These are phyloP conservation scores for Podospora anserina DNA, from an alignment of 495 filamentous ascomycete species.

Conservation along the genomic window DNA sequence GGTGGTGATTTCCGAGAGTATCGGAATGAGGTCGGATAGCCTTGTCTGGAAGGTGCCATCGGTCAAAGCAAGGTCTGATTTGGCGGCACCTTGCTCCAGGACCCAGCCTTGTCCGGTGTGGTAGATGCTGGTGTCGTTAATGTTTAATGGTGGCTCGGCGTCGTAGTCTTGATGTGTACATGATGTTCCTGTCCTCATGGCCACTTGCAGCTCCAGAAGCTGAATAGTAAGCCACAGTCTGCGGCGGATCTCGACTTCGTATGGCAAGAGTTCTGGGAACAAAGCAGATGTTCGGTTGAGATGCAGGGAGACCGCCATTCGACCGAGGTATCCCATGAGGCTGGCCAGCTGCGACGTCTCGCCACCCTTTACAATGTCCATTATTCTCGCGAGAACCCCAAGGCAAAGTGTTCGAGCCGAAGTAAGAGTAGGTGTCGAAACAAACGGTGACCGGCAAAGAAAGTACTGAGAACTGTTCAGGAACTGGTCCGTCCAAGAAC, in stretches of 20 bases:
- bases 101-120: slow-evolving; percentile 24
- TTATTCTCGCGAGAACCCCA: slow-evolving; percentile 23
- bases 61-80: slow-evolving; percentile 3
- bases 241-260: slow-evolving; percentile 43
- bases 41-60: slow-evolving; percentile 28
- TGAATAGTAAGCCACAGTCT: slow-evolving; percentile 41
- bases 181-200: slow-evolving; percentile 36
- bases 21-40: slow-evolving; percentile 20
- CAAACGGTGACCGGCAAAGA: slow-evolving; percentile 20
- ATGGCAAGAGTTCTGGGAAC: slow-evolving; percentile 44
- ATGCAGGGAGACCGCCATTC: slow-evolving; percentile 26
- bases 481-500: slow-evolving; percentile 26
- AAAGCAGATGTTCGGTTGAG: slow-evolving; percentile 23
- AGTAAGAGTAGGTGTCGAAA: slow-evolving; percentile 20
- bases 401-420: slow-evolving; percentile 26
- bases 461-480: slow-evolving; percentile 28
- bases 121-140: slow-evolving; percentile 25
- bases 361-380: slow-evolving; percentile 25
- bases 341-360: slow-evolving; percentile 20
- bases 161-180: slow-evolving; percentile 21
- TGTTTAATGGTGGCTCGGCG: slow-evolving; percentile 19
- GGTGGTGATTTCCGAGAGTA: slow-evolving; percentile 20
- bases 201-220: slow-evolving; percentile 39
- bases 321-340: slow-evolving; percentile 25
- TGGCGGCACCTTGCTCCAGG: slow-evolving; percentile 8